Conservation (phyloP, 345 rosid genomes). For the Mallotus nudiflorus region DNA sequence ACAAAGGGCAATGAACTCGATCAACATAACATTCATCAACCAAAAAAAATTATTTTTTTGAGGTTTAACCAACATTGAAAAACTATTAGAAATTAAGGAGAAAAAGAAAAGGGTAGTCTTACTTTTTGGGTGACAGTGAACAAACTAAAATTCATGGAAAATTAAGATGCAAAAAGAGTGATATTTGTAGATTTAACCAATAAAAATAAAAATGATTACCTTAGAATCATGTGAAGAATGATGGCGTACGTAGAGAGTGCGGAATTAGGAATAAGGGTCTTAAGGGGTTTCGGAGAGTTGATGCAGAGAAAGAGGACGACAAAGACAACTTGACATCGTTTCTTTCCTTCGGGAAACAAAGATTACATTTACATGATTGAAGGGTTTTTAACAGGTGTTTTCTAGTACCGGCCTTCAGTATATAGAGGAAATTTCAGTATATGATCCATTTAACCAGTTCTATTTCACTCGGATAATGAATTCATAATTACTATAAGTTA, state of each 20-base stretch:
- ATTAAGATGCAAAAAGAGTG: no score
- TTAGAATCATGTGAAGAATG: slow-evolving; percentile 10
- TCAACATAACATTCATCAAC: background rate
- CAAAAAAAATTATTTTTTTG: background rate
- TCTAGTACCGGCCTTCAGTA: no score
- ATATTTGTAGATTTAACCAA: background rate
- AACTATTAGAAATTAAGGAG: background rate
- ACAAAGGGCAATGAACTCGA: background rate
- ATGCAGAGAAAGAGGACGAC: background rate
- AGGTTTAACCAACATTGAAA: background rate
- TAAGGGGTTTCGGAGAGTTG: slow-evolving; percentile 8
- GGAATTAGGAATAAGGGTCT: slow-evolving; percentile 17
- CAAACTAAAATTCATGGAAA: background rate
- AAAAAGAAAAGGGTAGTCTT: background rate
- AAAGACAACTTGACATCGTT: background rate
- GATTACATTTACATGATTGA: no score
- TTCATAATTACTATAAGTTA: no score
- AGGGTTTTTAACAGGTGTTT: no score
- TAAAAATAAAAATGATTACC: background rate
- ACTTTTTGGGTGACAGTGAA: background rate
- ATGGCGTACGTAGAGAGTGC: background rate
- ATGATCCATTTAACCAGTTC: no score
- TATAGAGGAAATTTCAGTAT: no score
- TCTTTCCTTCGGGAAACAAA: no score
- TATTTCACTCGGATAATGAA: no score